Evolutionary conservation across 2,329 filamentous ascomycete genomes (phyloP).

Genomic region (Diaporthe batatas): DNA sequence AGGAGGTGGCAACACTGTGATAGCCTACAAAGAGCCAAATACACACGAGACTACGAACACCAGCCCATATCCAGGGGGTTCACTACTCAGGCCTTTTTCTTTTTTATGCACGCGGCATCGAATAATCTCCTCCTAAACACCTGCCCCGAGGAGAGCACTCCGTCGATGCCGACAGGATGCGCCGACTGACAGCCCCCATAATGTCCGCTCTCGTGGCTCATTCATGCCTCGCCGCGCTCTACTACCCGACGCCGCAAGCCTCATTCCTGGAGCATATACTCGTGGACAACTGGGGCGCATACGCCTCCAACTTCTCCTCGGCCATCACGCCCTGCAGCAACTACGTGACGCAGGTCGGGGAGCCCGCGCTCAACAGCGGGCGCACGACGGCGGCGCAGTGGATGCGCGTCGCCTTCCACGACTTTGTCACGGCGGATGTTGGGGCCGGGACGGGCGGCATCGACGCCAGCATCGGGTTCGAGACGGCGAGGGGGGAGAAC

Average conservation of each 20-base stretch:
- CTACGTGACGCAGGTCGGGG: slow-evolving; percentile 30
- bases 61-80: no score
- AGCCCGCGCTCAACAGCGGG: slow-evolving; percentile 11
- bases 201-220: background rate
- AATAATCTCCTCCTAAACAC: no score
- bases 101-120: no score
- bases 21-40: background rate
- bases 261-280: slow-evolving; percentile 30
- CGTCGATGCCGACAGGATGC: background rate
- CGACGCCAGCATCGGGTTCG: slow-evolving; percentile 50
- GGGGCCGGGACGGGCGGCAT: slow-evolving; percentile 47
- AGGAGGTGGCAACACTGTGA: background rate
- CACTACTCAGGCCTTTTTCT: no score
- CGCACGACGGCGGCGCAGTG: slow-evolving; percentile 43
- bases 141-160: background rate
- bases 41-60: no score
- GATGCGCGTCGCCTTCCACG: slow-evolving; percentile 49
- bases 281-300: slow-evolving; percentile 30
- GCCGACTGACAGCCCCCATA: background rate
- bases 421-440: slow-evolving; percentile 48
- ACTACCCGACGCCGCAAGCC: background rate
- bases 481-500: slow-evolving; percentile 48
- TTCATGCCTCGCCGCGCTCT: background rate
- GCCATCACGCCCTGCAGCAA: slow-evolving; percentile 31
- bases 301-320: slow-evolving; percentile 30